phyloP scores from a whole-genome alignment of 1,139 yeast species.

The Debaryomycetaceae sp. region DNA sequence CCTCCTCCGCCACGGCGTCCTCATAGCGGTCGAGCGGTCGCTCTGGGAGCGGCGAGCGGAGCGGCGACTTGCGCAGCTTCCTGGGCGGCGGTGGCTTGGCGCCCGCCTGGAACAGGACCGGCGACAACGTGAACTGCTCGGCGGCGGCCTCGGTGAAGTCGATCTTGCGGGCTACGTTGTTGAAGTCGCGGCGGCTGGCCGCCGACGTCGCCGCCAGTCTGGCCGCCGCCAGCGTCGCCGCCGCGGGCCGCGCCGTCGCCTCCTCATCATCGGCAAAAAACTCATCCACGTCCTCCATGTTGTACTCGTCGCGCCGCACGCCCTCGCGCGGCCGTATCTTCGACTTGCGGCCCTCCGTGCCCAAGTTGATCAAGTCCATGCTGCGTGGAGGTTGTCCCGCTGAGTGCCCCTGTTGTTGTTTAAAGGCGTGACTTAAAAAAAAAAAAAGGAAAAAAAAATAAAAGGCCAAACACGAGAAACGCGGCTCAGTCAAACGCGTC shows the following conservation, averaged over 20 bases:
- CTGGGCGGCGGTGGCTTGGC: slow-evolving; percentile 12
- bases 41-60: slow-evolving; percentile 31
- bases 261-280: slow-evolving; percentile 56
- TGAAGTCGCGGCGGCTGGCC: slow-evolving; percentile 11
- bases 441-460: background rate
- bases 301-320: slow-evolving; percentile 57
- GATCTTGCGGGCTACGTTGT: slow-evolving; percentile 31
- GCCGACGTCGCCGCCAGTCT: slow-evolving; percentile 2
- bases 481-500: background rate
- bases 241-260: slow-evolving; percentile 3
- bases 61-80: slow-evolving; percentile 27
- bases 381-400: background rate
- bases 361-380: slow-evolving; percentile 51
- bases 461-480: background rate
- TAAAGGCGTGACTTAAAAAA: background rate
- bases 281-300: slow-evolving; percentile 78
- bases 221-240: slow-evolving; percentile 4
- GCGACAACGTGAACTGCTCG: slow-evolving; percentile 30
- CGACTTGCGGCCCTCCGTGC: slow-evolving; percentile 55
- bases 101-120: slow-evolving; percentile 21
- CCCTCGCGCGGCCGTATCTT: slow-evolving; percentile 51
- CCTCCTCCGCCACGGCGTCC: slow-evolving; percentile 8
- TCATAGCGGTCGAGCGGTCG: slow-evolving; percentile 9
- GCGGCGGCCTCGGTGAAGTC: slow-evolving; percentile 37
- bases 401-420: background rate